Conservation (phyloP, 129 eudicot genomes). For the Tanacetum coccineum region DNA sequence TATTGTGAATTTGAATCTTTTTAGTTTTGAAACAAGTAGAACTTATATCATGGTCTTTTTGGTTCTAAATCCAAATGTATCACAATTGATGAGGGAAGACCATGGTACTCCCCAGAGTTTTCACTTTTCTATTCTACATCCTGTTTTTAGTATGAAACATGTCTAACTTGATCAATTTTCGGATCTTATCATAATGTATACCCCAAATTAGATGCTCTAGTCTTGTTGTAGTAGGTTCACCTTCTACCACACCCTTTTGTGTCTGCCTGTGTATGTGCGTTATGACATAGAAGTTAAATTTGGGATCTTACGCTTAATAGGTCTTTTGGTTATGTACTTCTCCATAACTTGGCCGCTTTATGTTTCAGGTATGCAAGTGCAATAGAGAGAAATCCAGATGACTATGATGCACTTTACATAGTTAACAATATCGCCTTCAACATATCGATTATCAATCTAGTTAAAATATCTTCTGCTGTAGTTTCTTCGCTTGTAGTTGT, state of each 20-base stretch:
- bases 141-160: too few relatives aligned
- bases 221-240: not conserved
- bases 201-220: not conserved
- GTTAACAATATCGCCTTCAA: too few relatives aligned
- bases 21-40: not conserved
- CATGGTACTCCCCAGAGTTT: too few relatives aligned
- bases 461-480: too few relatives aligned
- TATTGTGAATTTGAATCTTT: slow-evolving; percentile 13
- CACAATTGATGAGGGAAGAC: too few relatives aligned
- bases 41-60: not conserved
- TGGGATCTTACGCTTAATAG: not conserved
- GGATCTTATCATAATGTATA: not conserved
- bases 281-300: not conserved
- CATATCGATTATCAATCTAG: too few relatives aligned
- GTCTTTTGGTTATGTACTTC: slow-evolving; percentile 1
- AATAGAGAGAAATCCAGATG: slow-evolving; percentile 83
- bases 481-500: too few relatives aligned
- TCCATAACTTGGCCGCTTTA: not conserved
- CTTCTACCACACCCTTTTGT: not conserved
- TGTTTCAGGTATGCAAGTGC: slow-evolving; percentile 86
- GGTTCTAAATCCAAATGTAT: too few relatives aligned
- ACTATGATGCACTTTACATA: too few relatives aligned
- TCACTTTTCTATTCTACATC: too few relatives aligned
- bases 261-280: not conserved
- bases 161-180: too few relatives aligned